Base-by-base conservation (phyloP, 2,329 filamentous ascomycete genomes). In the Diplodia seriata region DNA sequence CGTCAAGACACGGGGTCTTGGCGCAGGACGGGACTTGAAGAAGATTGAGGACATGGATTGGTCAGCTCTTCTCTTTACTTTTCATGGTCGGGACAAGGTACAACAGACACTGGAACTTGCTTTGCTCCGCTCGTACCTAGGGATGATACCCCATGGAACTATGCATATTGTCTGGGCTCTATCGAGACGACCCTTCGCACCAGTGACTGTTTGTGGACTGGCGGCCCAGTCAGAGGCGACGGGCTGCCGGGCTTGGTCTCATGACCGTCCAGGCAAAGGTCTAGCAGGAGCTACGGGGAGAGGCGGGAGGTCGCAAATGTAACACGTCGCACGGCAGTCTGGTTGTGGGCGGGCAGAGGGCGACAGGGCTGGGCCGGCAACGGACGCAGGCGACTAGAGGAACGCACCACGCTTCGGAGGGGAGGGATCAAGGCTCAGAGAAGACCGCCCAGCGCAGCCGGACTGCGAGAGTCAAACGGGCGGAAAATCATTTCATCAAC, bases 71-170 rank as follows among this genome's bases (percentile, higher is more conserved):
- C 62, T 54, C 54, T 65, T 54, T 54, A 36, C 62, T 65, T 65
- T 43, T 51, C 54, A 65, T 43, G 62, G 59, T 43, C 49, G 51
- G 50, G 54, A 33, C 51, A 38, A 64, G 62, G 62, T 54, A 54
- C 62, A 47, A 54, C 62, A 59, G 65, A 67, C 55, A 66, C 51
- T 23, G 62, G 49, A 67, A 67, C 56, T 59, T 64, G 66, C 66
- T 63, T 56, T 55, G 63, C 66, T 67, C 26, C 61, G 54, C 55
- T 20, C 65, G 64, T 57, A 57, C 64, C 64, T 57, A 57, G 59
- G 64, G 65, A 68, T 68, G 57, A 68, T 68, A 63, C 66, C 26
- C 49, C 38, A 68, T 63, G 57, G 50, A 68, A 55, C 63, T 49
- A 56, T 51, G 56, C 50, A 68, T 63, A 47, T n/a, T 55, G 43